phyloP scores from a whole-genome alignment of 2,329 filamentous ascomycete species.

The Cercospora janseana region DNA sequence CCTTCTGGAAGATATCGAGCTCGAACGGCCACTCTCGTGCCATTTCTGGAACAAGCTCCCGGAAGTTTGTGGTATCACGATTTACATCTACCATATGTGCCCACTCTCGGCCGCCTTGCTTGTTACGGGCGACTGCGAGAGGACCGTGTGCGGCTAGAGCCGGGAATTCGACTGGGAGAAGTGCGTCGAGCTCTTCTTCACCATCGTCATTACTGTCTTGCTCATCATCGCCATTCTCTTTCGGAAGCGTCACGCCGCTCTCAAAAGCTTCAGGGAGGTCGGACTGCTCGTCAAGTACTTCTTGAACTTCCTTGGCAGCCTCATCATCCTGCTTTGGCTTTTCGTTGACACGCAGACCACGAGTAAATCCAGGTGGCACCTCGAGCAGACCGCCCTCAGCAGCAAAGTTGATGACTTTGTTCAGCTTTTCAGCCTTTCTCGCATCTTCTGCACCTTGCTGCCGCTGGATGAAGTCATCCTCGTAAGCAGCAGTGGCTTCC shows the following conservation, averaged over 20 bases:
- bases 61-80: slow-evolving; percentile 88
- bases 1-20: slow-evolving; percentile 96
- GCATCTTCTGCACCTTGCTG: slow-evolving; percentile 44
- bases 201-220: slow-evolving; percentile 43
- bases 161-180: slow-evolving; percentile 90
- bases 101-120: slow-evolving; percentile 82
- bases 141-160: slow-evolving; percentile 81
- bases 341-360: slow-evolving; percentile 72
- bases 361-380: slow-evolving; percentile 74
- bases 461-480: slow-evolving; percentile 65
- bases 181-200: slow-evolving; percentile 71
- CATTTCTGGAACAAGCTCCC: slow-evolving; percentile 92
- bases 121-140: slow-evolving; percentile 67
- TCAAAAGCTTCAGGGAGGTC: slow-evolving; percentile 43
- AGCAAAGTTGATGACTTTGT: slow-evolving; percentile 80
- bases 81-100: slow-evolving; percentile 98
- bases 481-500: slow-evolving; percentile 78
- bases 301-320: slow-evolving; percentile 67
- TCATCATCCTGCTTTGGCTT: slow-evolving; percentile 53
- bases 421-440: slow-evolving; percentile 56
- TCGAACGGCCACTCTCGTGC: slow-evolving; percentile 95
- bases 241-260: slow-evolving; percentile 36
- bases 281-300: slow-evolving; percentile 55
- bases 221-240: slow-evolving; percentile 45
- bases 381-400: slow-evolving; percentile 75